Evolutionary conservation across 805 yeast species (phyloP), one percentile per base, ranked within the genome.

Genomic region (Wickerhamomyces mucosus): DNA sequence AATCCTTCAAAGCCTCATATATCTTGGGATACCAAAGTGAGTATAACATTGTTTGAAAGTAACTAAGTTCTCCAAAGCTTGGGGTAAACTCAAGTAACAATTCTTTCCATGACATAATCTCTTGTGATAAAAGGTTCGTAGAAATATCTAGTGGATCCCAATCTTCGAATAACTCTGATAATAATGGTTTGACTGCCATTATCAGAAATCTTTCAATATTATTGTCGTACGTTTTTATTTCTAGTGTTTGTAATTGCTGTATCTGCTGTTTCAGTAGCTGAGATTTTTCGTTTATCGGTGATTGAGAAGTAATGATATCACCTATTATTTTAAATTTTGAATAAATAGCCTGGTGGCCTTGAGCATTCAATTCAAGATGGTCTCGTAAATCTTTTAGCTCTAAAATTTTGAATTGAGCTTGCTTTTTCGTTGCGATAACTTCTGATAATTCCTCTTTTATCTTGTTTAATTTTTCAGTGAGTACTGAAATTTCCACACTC

Each of bases 101-200:
- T 1, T 34, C 29, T n/a, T 41, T 45, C 59, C 59, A 57, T 3
- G 36, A 36, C 0, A 37, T n/a, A 11, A 66, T 37, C 4, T 40
- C 37, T 15, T 55, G 60, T 1, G 56, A 38, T 10, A 65, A 31
- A 2, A 37, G 35, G 2, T 53, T 47, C 8, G 47, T 40, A 3
- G 56, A 51, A 7, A 65, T 41, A 11, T 52, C 45, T 4, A 51
- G 38, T 0, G 67, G 63, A 25, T 56, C 47, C 71, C 75, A 69
- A 3, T 35, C 5, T 2, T 39, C 42, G 16, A 65, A 38, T 6
- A 41, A 19, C 4, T 25, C 10, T 2, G 22, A 11, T 15, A 50
- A 32, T 4, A 35, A n/a, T 2, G 58, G 51, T 12, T 37, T 39
- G 5, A 58, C 13, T 7, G 44, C 21, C 1, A 55, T 38, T 6